Conservation (phyloP, 2,329 filamentous ascomycete genomes). For the Apiospora pterosperma region DNA sequence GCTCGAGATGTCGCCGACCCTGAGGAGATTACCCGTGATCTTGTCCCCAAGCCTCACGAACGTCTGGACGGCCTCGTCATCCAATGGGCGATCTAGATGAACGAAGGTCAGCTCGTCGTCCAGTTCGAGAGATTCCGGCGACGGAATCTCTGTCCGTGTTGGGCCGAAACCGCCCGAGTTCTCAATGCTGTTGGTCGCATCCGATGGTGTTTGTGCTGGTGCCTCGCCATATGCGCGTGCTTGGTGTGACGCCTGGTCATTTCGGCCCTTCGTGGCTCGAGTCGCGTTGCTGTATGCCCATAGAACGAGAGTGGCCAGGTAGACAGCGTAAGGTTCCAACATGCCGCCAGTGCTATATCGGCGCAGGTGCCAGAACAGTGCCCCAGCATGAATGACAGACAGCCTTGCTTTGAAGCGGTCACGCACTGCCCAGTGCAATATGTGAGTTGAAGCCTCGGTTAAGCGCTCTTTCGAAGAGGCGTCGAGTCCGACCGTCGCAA, state of each 20-base stretch:
- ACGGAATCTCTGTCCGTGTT: background rate
- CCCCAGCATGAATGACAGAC: background rate
- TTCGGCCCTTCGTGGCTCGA: background rate
- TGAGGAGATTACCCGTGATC: background rate
- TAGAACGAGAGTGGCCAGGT: background rate
- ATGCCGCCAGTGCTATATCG: background rate
- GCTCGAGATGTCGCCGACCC: background rate
- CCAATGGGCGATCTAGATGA: background rate
- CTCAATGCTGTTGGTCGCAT: background rate
- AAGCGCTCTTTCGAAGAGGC: background rate
- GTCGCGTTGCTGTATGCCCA: background rate
- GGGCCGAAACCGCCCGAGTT: background rate
- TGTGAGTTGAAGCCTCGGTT: background rate
- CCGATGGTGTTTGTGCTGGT: background rate
- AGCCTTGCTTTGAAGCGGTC: background rate
- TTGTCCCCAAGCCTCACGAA: background rate
- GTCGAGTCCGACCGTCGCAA: background rate
- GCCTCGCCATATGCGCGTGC: background rate
- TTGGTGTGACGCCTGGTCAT: background rate
- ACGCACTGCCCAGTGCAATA: background rate
- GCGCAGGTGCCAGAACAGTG: background rate
- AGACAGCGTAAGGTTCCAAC: background rate
- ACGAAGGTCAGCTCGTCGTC: background rate
- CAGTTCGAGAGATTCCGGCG: background rate
- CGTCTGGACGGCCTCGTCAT: constrained; percentile 3